A percentile compares a stretch with the other conserved stretches of the same genome.
Evolutionary conservation across 2,329 filamentous ascomycete species (phyloP).

Genomic region (Apiospora saccharicola): DNA sequence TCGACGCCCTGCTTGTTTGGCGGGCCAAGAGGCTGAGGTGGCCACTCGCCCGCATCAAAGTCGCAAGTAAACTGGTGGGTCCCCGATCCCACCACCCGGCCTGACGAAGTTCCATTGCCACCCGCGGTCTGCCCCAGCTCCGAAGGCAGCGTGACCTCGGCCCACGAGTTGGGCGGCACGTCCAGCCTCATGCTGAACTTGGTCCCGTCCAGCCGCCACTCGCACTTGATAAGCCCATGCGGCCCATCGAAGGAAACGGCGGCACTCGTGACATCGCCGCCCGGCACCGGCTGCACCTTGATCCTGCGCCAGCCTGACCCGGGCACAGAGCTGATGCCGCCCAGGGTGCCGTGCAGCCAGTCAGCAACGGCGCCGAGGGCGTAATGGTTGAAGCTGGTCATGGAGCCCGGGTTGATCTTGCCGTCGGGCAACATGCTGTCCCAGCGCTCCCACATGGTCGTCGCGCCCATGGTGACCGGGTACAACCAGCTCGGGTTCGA

Average conservation of each 20-base stretch:
- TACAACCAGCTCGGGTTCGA: constrained; percentile 46
- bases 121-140: neutral
- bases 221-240: constrained; percentile 15
- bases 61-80: neutral
- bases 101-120: too few relatives aligned
- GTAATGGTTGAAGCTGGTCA: constrained; percentile 50
- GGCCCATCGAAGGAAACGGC: constrained; percentile 15
- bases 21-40: neutral
- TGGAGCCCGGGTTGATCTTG: constrained; percentile 43
- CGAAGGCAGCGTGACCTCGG: neutral
- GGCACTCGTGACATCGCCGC: constrained; percentile 23
- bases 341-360: constrained; percentile 45
- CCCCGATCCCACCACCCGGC: neutral
- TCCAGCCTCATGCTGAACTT: neutral
- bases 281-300: constrained; percentile 17
- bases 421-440: constrained; percentile 45
- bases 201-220: neutral
- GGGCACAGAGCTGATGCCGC: constrained; percentile 37
- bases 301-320: constrained; percentile 33
- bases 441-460: constrained; percentile 50
- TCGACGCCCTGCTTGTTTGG: neutral
- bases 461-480: constrained; percentile 46
- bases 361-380: constrained; percentile 46
- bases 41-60: constrained; percentile 4
- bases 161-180: neutral